Base-by-base conservation (phyloP, 371 early-diverging fungal species). In the Mortierella sp. region DNA sequence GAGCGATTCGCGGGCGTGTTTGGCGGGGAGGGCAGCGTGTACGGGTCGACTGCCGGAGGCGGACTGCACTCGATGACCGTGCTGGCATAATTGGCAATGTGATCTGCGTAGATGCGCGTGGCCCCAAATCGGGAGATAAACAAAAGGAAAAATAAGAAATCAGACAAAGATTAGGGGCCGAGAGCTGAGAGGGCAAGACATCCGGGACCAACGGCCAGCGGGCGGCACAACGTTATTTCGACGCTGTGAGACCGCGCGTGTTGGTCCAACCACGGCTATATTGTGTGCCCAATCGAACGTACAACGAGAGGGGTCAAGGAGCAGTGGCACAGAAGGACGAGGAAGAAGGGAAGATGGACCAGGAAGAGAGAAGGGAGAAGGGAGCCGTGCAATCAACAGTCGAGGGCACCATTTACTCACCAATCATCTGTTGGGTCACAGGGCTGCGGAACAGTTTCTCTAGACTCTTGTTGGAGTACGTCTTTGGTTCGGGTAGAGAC, bases 61-160 rank as follows among this genome's bases (percentile, higher is more conserved):
- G 82, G 80, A 4, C 78, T 76, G 61, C 86, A 85, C 21, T 83
- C 81, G 51, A 85, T 85, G 56, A 85, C 85, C 15, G 72, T 82
- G 49, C 70, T 72, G 19, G 86, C 83, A 44, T 85, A 80, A 39
- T 55, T 58, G 47, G 86, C 84, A 52, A 85, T 83, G 24, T 76
- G 62, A 53, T 76, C 78, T 73, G 62, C 7, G 26, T 28, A n/a
- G 34, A 9, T 4, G 6, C 12, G 26, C 12, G 21, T 27, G 54
- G 12, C 8, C 17, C 34, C n/a, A 41, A 41, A 43, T 43, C 21
- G 43, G 21, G 43, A 21, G 15, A 43, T 17, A 44, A 17, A 19
- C 44, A 21, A 44, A 44, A 14, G 44, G 4, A 17, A 11, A 4
- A 39, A 39, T 14, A 17, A 17, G 39, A 39, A 39, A n/a, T n/a